Evolutionary conservation across 805 yeast species (phyloP).

Genomic region (Saturnispora silvae): DNA sequence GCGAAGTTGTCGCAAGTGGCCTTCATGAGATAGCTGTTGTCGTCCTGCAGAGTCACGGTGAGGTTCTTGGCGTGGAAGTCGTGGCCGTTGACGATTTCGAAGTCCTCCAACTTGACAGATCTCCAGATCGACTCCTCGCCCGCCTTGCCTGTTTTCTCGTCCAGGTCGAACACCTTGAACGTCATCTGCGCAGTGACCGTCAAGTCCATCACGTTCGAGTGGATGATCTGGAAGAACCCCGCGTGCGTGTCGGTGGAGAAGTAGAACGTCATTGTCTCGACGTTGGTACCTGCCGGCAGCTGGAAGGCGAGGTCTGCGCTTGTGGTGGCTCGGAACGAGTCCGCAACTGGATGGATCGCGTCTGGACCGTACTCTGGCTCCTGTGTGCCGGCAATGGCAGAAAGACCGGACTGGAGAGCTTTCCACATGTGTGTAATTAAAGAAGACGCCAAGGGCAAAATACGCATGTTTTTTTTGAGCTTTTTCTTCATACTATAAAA

Average conservation of each 20-base stretch:
- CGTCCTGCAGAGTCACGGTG: conserved; percentile 49
- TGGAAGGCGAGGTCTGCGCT: conserved; percentile 68
- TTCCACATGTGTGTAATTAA: conserved; percentile 19
- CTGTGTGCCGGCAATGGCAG: conserved; percentile 95
- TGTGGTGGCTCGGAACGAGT: conserved; percentile 46
- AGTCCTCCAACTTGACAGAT: conserved; percentile 77
- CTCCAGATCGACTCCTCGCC: conserved; percentile 59
- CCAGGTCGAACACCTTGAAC: conserved; percentile 59
- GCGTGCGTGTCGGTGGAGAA: conserved; percentile 54
- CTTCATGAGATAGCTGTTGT: conserved; percentile 40
- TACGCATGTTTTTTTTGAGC: neutral
- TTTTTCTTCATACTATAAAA: no score
- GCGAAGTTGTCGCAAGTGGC: conserved; percentile 62
- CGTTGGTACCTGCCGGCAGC: conserved; percentile 72
- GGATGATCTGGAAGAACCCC: conserved; percentile 92
- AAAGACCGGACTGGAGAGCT: conserved; percentile 30
- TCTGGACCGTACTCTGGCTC: conserved; percentile 95
- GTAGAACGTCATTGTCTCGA: conserved; percentile 92
- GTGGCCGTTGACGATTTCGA: conserved; percentile 52
- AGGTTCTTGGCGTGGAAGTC: conserved; percentile 73
- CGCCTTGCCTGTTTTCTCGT: conserved; percentile 32
- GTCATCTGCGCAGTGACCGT: conserved; percentile 92
- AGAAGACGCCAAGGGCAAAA: neutral
- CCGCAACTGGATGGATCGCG: conserved; percentile 69
- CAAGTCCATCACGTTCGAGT: conserved; percentile 81